Conservation (phyloP, 108 stramenopile genomes). For the Cyclotella cryptica region DNA sequence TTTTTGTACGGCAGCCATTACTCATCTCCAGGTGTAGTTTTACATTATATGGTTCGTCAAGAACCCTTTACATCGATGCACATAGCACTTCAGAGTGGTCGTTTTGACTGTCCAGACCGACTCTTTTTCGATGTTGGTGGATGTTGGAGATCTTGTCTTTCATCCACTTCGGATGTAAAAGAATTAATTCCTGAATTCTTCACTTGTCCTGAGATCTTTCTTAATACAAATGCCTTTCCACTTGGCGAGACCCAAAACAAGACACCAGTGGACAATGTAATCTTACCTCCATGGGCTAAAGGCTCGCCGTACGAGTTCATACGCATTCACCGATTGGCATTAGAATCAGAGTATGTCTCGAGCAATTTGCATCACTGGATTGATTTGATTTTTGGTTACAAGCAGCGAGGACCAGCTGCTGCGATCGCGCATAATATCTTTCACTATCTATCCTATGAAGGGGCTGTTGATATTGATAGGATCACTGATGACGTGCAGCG, state of each 20-base stretch:
- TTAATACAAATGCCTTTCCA: slow-evolving; percentile 88
- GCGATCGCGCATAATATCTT: slow-evolving; percentile 92
- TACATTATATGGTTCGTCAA: slow-evolving; percentile 83
- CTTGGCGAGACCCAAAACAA: slow-evolving; percentile 89
- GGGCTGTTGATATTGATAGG: slow-evolving; percentile 94
- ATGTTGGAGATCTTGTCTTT: slow-evolving; percentile 79
- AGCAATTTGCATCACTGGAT: slow-evolving; percentile 93
- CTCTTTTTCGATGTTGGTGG: slow-evolving; percentile 84
- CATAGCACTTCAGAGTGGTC: slow-evolving; percentile 90
- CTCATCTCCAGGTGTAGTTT: slow-evolving; percentile 92
- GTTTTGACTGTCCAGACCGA: slow-evolving; percentile 97
- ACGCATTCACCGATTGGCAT: slow-evolving; percentile 88
- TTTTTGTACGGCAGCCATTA: slow-evolving; percentile 97
- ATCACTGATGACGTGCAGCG: slow-evolving; percentile 89
- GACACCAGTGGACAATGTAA: slow-evolving; percentile 80
- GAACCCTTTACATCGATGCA: slow-evolving; percentile 94
- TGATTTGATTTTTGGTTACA: slow-evolving; percentile 96
- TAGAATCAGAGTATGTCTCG: slow-evolving; percentile 95
- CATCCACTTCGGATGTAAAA: slow-evolving; percentile 89
- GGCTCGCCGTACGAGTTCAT: slow-evolving; percentile 93
- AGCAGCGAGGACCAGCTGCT: slow-evolving; percentile 90
- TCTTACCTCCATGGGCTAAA: slow-evolving; percentile 97
- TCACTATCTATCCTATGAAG: slow-evolving; percentile 97
- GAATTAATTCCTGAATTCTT: slow-evolving; percentile 96
- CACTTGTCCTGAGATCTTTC: slow-evolving; percentile 86